Evolutionary conservation across 2,329 filamentous ascomycete species (phyloP).

Genomic region (Periglandula ipomoeae): DNA sequence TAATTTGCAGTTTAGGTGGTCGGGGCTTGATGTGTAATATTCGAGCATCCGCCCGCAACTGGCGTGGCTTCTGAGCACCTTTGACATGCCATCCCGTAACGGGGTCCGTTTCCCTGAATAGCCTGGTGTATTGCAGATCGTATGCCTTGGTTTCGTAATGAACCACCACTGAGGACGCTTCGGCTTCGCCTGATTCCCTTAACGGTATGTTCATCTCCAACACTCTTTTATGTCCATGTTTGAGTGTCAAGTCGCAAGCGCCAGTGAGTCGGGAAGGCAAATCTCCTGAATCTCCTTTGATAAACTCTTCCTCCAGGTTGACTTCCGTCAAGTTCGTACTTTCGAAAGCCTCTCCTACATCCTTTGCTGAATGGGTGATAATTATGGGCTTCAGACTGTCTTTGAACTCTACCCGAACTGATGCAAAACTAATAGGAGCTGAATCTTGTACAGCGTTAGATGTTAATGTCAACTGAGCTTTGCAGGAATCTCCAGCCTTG

Average conservation of each 20-base stretch:
- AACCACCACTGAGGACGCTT: conserved; percentile 54
- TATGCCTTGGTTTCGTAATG: conserved; percentile 57
- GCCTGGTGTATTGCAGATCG: conserved; percentile 56
- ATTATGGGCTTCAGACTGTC: conserved; percentile 48
- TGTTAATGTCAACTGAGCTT: conserved; percentile 47
- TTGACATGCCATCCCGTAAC: conserved; percentile 42
- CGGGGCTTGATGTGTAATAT: conserved; percentile 71
- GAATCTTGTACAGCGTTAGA: conserved; percentile 47
- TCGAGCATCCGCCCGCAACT: conserved; percentile 40
- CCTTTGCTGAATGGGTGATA: conserved; percentile 32
- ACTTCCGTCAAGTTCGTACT: conserved; percentile 15
- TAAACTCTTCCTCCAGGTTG: conserved; percentile 19
- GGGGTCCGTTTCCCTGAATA: conserved; percentile 33
- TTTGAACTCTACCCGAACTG: conserved; percentile 45
- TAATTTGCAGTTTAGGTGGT: conserved; percentile 82
- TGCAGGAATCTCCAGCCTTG: conserved; percentile 50
- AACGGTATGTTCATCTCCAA: conserved; percentile 65
- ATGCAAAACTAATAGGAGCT: conserved; percentile 40
- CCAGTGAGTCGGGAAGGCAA: conserved; percentile 39
- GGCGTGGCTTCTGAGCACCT: conserved; percentile 32
- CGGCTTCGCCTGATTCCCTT: conserved; percentile 72
- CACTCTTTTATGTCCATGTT: conserved; percentile 57
- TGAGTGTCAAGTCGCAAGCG: conserved; percentile 53
- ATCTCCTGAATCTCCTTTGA: conserved; percentile 14
- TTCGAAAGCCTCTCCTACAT: conserved; percentile 8